These are phyloP conservation scores for Hypocreales sp. DNA, from an alignment of 2,329 filamentous ascomycete genomes.

Conservation along the genomic window DNA sequence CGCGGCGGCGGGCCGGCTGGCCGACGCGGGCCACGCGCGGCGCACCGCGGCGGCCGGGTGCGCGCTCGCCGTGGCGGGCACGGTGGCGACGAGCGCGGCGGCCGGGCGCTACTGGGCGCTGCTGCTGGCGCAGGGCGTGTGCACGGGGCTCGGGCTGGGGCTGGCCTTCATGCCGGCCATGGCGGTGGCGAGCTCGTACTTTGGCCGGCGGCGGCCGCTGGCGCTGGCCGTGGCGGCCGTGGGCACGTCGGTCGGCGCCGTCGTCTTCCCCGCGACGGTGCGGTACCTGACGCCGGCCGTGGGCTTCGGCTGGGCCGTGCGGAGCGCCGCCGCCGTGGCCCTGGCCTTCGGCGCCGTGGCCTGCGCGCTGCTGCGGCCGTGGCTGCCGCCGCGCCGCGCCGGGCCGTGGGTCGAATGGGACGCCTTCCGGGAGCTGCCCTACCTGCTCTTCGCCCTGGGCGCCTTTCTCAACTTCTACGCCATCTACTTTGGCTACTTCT, in stretches of 20 bases:
- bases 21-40: conserved; percentile 32
- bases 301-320: conserved; percentile 48
- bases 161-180: conserved; percentile 43
- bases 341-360: conserved; percentile 26
- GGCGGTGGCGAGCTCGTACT: conserved; percentile 47
- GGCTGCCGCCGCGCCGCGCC: conserved; percentile 29
- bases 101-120: conserved; percentile 36
- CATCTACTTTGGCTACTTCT: conserved; percentile 23
- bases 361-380: conserved; percentile 23
- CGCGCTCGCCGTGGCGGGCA: conserved; percentile 26
- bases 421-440: conserved; percentile 41
- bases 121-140: conserved; percentile 36
- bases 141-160: conserved; percentile 35
- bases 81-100: conserved; percentile 30
- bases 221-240: conserved; percentile 45
- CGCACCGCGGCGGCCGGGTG: conserved; percentile 23
- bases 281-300: conserved; percentile 39
- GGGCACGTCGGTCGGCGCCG: conserved; percentile 39
- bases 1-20: conserved; percentile 29
- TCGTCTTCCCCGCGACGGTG: conserved; percentile 41
- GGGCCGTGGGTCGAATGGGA: conserved; percentile 38
- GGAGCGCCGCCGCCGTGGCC: conserved; percentile 48
- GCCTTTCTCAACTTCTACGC: conserved; percentile 28
- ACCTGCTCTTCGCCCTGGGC: conserved; percentile 33
- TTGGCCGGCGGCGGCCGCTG: conserved; percentile 36